Evolutionary conservation across 2,329 filamentous ascomycete species (phyloP), one percentile per base, ranked within the genome.

Genomic region (Clathrospora elynae): DNA sequence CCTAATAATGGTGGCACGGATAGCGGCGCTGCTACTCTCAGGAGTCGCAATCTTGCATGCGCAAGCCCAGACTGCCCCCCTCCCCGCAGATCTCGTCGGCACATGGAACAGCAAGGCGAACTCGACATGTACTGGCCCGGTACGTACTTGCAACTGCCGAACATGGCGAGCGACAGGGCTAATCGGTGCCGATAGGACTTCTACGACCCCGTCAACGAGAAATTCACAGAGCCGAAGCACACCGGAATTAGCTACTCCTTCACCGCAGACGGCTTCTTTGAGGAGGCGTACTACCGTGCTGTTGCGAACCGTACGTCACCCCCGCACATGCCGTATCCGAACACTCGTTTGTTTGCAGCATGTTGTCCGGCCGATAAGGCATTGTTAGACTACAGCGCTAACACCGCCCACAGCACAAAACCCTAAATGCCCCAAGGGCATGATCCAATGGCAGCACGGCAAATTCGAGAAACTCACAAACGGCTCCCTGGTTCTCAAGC

Each of bases 161-260:
- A 6, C 1, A 11, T 12, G 0, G 0, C 18, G 12, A 12, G 5
- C 7, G 20, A 14, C 25, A 10, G 13, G 5, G 52, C 56, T 66
- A 46, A 64, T 31, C 16, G 35, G 23, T 19, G 13, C 16, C 16
- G 14, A 31, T 44, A 88, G 85, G 79, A 76, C 57, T 88, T 88
- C 70, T 88, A 87, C 60, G 80, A 88, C 68, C 82, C 84, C 3
- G 71, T 82, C 36, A 78, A 81, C 42, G 86, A 88, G 57, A 74
- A 73, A 50, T 75, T 89, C 48, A 80, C 81, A 53, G 86, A 89
- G 67, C 86, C 86, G 11, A 73, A 61, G 23, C 56, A 82, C 49
- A 81, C 85, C 0, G 86, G 86, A 16, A 86, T 87, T 52, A 87
- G 85, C 11, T 89, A 87, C 71, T 88, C 86, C 8, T 89, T 89